Base-by-base conservation (phyloP, 2,329 filamentous ascomycete genomes). In the Trichoderma simmonsii region DNA sequence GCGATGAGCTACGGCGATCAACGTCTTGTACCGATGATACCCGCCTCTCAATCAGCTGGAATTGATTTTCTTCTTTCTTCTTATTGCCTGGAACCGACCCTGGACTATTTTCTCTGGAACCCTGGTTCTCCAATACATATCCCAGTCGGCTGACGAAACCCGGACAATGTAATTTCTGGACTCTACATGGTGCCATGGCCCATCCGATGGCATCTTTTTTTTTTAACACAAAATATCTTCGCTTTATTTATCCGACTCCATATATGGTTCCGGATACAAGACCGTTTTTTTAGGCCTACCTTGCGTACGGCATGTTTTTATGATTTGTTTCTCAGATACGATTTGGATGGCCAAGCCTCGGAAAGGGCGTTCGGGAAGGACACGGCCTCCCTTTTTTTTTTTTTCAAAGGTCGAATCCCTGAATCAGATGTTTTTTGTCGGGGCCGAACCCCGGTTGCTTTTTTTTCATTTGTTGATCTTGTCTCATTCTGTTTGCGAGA, bases 361-460 rank as follows among this genome's bases (percentile, higher is more conserved):
- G 56, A 69, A 60, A 71, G 24, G 76, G 75, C 74, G 75, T 76
- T 76, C n/a, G 32, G 71, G 71, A 61, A 71, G 63, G 65, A 59
- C 24, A 28, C 63, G 54, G 65, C 36, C 57, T 39, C 32, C 28
- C 43, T n/a, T 39, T 48, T 30, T 36, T 48, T 5, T 34, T 57
- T 24, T 12, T 48, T 51, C n/a, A 54, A 54, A 54, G 61, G 60
- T 71, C 61, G 62, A 62, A 34, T 36, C 56, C 66, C 30, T 26
- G 54, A 60, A 21, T 54, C 66, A 28, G 64, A 59, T 67, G 64
- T 67, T 67, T 5, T 59, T n/a, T 43, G 14, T 36, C 24, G 32
- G 30, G 34, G n/a, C 34, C 3, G 24, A 21, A 15, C 12, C 57
- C 57, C 30, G 30, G n/a, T 21, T 39, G 24, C 43, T 28, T 60